These are phyloP conservation scores for Kurtzmaniella cleridarum DNA, from an alignment of 805 yeast species.

Conservation along the genomic window DNA sequence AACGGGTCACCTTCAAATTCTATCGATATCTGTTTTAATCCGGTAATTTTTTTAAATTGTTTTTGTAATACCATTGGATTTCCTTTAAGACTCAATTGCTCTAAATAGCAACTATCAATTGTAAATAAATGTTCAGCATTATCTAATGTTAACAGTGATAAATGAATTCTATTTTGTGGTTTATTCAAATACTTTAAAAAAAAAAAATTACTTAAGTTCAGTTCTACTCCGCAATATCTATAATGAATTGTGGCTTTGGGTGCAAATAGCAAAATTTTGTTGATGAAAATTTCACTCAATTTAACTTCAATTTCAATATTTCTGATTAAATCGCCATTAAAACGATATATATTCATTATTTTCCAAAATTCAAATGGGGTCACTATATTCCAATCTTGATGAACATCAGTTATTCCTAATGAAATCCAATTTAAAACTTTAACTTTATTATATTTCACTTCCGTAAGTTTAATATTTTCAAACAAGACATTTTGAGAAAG, in stretches of 20 bases:
- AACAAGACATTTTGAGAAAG: background rate
- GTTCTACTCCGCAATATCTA: too few relatives aligned
- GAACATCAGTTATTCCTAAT: slow-evolving; percentile 2
- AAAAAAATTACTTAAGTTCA: too few relatives aligned
- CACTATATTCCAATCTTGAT: slow-evolving; percentile 4
- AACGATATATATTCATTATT: slow-evolving; percentile 1
- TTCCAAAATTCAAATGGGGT: slow-evolving; percentile 3
- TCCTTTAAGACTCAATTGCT: background rate
- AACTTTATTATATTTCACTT: background rate
- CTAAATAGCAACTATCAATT: background rate
- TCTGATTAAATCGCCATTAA: slow-evolving; percentile 1
- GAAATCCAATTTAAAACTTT: slow-evolving; percentile 1
- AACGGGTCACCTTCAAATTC: background rate
- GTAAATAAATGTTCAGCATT: too few relatives aligned
- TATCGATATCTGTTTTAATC: background rate
- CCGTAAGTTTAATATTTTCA: background rate
- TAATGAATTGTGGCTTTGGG: background rate
- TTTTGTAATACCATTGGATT: background rate
- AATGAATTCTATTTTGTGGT: too few relatives aligned
- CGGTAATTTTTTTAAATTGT: background rate
- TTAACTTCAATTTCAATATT: slow-evolving; percentile 1
- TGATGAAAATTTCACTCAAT: background rate
- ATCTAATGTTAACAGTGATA: too few relatives aligned
- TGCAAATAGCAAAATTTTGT: slow-evolving; percentile 1
- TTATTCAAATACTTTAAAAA: too few relatives aligned